Conservation (phyloP, 345 rosid genomes). For the Rhodamnia rubescens region DNA sequence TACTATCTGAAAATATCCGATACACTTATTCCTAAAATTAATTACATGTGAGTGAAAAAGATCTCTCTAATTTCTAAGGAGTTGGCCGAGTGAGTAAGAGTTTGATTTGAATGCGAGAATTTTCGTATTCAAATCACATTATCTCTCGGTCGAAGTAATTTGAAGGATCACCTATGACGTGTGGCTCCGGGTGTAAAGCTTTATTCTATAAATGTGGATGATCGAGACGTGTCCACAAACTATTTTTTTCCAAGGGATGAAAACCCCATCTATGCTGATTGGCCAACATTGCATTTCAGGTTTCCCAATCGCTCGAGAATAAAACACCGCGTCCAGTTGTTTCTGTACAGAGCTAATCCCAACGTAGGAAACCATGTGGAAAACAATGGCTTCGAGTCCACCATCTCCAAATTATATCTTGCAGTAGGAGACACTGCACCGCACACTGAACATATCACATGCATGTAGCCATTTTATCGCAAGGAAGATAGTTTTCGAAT, state of each 20-base stretch:
- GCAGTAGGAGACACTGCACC: too few relatives aligned
- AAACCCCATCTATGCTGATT: not conserved
- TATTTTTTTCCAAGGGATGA: not conserved
- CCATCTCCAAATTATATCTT: too few relatives aligned
- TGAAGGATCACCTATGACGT: not conserved
- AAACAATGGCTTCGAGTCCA: not conserved
- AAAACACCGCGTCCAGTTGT: not conserved
- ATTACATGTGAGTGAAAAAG: not conserved
- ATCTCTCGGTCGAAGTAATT: not conserved
- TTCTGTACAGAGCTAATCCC: not conserved
- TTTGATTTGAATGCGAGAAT: too few relatives aligned
- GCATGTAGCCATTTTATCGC: too few relatives aligned
- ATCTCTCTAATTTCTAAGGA: not conserved
- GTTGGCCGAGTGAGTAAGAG: not conserved
- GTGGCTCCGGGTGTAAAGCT: not conserved
- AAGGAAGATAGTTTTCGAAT: not conserved
- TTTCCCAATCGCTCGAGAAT: not conserved
- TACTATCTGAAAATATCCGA: fast-evolving
- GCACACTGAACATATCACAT: not conserved
- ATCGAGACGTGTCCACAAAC: not conserved
- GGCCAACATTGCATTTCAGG: not conserved
- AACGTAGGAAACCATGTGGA: too few relatives aligned
- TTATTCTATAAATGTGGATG: not conserved
- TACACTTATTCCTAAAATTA: not conserved
- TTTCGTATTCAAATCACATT: too few relatives aligned